These are phyloP conservation scores for Trichophyton mentagrophytes DNA, from an alignment of 2,329 filamentous ascomycete species.

Conservation along the genomic window DNA sequence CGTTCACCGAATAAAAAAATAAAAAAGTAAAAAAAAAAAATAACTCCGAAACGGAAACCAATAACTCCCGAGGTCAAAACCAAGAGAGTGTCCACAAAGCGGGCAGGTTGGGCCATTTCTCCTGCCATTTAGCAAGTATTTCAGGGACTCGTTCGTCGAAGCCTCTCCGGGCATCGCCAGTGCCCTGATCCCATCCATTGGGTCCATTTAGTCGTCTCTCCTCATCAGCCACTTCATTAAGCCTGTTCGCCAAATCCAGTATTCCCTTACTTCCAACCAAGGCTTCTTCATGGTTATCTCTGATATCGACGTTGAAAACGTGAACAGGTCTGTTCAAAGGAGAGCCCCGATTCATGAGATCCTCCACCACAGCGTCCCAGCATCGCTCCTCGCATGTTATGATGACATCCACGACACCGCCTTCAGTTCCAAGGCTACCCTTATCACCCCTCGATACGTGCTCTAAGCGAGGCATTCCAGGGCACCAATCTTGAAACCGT, in stretches of 20 bases:
- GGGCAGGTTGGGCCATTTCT: conserved; percentile 81
- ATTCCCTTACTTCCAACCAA: conserved; percentile 82
- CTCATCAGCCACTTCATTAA: conserved; percentile 68
- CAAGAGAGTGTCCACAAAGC: conserved; percentile 90
- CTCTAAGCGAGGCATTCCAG: conserved; percentile 70
- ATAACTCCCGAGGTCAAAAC: conserved; percentile 48
- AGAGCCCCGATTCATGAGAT: conserved; percentile 72
- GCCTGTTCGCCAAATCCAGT: conserved; percentile 70
- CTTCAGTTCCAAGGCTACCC: conserved; percentile 69
- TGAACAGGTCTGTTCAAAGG: conserved; percentile 87
- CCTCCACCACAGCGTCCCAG: conserved; percentile 95
- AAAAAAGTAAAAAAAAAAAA: neutral
- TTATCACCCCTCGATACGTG: conserved; percentile 56
- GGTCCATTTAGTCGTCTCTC: conserved; percentile 57
- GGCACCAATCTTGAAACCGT: conserved; percentile 93
- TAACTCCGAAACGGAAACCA: neutral
- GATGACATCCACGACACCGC: conserved; percentile 81
- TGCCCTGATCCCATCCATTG: conserved; percentile 56
- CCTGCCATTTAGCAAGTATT: conserved; percentile 84
- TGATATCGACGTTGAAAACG: conserved; percentile 97
- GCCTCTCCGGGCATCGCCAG: conserved; percentile 52
- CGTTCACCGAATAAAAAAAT: neutral
- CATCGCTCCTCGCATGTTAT: conserved; percentile 97
- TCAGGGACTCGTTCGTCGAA: conserved; percentile 94
- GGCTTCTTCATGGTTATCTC: conserved; percentile 95